Evolutionary conservation across 2,329 filamentous ascomycete species (phyloP), one percentile per base, ranked within the genome.

Genomic region (Colletotrichum scovillei): DNA sequence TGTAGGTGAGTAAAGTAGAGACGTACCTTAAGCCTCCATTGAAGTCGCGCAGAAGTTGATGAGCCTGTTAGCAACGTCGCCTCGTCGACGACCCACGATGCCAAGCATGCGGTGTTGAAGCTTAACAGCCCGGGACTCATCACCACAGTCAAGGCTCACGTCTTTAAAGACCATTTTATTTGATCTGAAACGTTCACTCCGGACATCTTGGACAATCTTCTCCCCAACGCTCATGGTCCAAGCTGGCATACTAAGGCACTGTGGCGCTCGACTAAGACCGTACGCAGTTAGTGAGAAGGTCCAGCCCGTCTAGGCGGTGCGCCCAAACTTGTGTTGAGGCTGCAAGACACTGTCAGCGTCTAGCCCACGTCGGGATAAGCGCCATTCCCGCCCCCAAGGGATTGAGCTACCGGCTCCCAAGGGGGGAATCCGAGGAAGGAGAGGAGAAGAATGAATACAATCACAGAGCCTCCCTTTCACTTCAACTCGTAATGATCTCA

Each of bases 391-490:
- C 22, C 14, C 14, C 28, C 60, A 22, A 63, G 26, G 26, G 26
- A 30, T 35, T n/a, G 42, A 49, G n/a, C 46, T 32, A 49, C 28
- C 46, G 22, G 26, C 30, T 63, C 42, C 14, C 28, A 24, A 22
- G 28, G 42, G 60, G 42, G 19, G 42, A 42, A 42, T 42, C 38
- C 38, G 42, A 22, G 42, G 42, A 49, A 19, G 42, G 42, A 49
- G 42, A 49, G 42, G 19, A 49, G 14, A 32, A 53, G 52, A 46
- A 49, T 30, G 42, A 52, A 22, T 52, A 35, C 42, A 63, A 53
- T 63, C 60, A 35, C 60, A 53, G 60, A 63, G 60, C 60, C 60
- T 63, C 60, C 60, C 60, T 63, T 49, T 53, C 60, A 63, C 11
- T 28, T 53, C 46, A 53, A 30, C 38, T 46, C 42, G 19, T n/a